phyloP scores from a whole-genome alignment of 163 green algal genomes.

The Picocystis sp. region DNA sequence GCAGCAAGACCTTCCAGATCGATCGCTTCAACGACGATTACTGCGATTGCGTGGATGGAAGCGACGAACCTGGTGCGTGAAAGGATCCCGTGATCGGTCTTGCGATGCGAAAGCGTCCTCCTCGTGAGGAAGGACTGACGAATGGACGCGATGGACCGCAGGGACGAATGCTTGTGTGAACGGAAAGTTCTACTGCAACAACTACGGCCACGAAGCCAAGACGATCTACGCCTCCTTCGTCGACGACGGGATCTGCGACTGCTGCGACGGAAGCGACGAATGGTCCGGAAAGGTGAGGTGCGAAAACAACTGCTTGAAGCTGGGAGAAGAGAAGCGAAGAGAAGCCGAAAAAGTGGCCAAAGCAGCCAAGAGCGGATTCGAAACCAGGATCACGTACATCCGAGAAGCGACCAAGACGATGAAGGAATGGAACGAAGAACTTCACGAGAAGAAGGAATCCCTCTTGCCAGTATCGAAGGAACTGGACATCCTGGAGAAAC shows the following conservation, averaged over 20 bases:
- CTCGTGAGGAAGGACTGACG: too few species aligned
- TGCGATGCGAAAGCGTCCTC: too few species aligned
- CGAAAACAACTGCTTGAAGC: slow-evolving; percentile 42
- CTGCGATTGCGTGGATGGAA: slow-evolving; percentile 88
- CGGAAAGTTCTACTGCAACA: slow-evolving; percentile 72
- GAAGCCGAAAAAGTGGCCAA: too few species aligned
- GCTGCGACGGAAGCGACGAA: slow-evolving; percentile 82
- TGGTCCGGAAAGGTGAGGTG: slow-evolving; percentile 27
- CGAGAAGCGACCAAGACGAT: slow-evolving; percentile 9
- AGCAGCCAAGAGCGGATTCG: too few species aligned
- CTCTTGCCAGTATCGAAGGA: not conserved
- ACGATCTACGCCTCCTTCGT: slow-evolving; percentile 56
- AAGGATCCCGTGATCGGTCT: too few species aligned
- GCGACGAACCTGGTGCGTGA: slow-evolving; percentile 74
- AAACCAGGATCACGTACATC: too few species aligned
- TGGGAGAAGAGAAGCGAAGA: too few species aligned
- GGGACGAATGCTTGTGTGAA: slow-evolving; percentile 67
- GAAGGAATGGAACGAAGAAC: not conserved
- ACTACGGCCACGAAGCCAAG: slow-evolving; percentile 41
- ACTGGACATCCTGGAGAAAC: not conserved
- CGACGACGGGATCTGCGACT: slow-evolving; percentile 86
- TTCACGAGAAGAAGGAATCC: not conserved
- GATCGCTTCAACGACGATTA: slow-evolving; percentile 80
- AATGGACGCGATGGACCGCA: slow-evolving; percentile 7
- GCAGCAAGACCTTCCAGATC: slow-evolving; percentile 25